phyloP scores from a whole-genome alignment of 192 early-diverging fungal genomes.

The Irineochytrium annulatum region DNA sequence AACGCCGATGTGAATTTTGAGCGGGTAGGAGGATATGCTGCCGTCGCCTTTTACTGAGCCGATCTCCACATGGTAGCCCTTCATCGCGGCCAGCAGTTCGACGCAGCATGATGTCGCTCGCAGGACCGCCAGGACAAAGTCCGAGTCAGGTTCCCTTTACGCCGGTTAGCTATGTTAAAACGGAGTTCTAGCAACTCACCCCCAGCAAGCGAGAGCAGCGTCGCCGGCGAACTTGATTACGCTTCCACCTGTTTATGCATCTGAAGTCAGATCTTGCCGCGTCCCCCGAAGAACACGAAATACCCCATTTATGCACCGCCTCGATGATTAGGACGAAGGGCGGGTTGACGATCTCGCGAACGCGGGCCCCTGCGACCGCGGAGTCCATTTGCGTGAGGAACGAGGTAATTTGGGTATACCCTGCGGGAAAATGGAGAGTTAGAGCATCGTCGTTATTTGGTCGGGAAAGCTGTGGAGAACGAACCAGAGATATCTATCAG shows the following conservation, averaged over 20 bases:
- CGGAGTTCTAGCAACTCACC: no score
- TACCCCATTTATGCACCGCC: no score
- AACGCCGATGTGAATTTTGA: conserved; percentile 24
- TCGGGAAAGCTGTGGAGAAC: not conserved
- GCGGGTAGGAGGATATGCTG: no score
- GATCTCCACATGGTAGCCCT: no score
- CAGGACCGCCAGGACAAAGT: no score
- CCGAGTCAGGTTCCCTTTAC: no score
- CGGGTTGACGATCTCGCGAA: not conserved
- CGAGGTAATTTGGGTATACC: not conserved
- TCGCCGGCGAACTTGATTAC: conserved; percentile 27
- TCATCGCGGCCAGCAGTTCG: no score
- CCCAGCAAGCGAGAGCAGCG: conserved; percentile 21
- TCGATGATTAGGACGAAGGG: not conserved
- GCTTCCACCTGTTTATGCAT: conserved; percentile 12
- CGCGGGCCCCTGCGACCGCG: not conserved
- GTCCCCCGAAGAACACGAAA: no score
- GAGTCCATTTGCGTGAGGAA: not conserved
- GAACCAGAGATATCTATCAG: not conserved
- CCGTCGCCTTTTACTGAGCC: no score
- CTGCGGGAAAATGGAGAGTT: not conserved
- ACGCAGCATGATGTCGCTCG: no score
- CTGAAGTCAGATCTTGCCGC: no score
- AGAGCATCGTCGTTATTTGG: not conserved
- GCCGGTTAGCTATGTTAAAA: no score